These are phyloP conservation scores for Paecilomyces variotii DNA, from an alignment of 2,329 filamentous ascomycete genomes.

Conservation along the genomic window DNA sequence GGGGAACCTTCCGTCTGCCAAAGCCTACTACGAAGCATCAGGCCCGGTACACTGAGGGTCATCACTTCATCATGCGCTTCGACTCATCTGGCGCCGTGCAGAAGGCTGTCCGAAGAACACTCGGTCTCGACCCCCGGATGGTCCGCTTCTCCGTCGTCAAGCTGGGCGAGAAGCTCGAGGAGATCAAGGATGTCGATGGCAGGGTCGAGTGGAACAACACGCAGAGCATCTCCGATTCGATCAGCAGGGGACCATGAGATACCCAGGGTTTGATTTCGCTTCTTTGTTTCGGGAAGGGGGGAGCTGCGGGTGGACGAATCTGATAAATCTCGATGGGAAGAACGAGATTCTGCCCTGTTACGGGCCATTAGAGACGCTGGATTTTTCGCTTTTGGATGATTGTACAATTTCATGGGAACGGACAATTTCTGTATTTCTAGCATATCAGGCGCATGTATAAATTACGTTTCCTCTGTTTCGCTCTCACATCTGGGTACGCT, in stretches of 20 bases:
- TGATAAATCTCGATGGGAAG: background rate
- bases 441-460: slow-evolving; percentile 26
- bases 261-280: background rate
- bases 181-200: slow-evolving; percentile 52
- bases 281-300: slow-evolving; percentile 3
- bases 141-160: slow-evolving; percentile 81
- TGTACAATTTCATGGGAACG: background rate
- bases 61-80: slow-evolving; percentile 98
- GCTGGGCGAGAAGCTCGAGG: slow-evolving; percentile 61
- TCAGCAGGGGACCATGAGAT: slow-evolving; percentile 5
- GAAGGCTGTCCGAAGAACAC: slow-evolving; percentile 62
- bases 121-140: slow-evolving; percentile 82
- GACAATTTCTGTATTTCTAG: slow-evolving; percentile 7
- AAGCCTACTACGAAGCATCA: slow-evolving; percentile 72
- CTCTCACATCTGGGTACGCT: background rate
- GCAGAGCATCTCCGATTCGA: slow-evolving; percentile 19
- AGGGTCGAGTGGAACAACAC: slow-evolving; percentile 45
- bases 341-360: background rate
- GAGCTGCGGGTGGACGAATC: background rate
- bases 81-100: slow-evolving; percentile 70
- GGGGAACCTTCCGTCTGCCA: slow-evolving; percentile 85
- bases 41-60: slow-evolving; percentile 71
- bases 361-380: background rate
- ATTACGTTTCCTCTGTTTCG: slow-evolving; percentile 1
- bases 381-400: background rate